A percentile compares a stretch with the other conserved stretches of the same genome.
phyloP scores from a whole-genome alignment of 495 filamentous ascomycete genomes.

The Talaromyces ruber region DNA sequence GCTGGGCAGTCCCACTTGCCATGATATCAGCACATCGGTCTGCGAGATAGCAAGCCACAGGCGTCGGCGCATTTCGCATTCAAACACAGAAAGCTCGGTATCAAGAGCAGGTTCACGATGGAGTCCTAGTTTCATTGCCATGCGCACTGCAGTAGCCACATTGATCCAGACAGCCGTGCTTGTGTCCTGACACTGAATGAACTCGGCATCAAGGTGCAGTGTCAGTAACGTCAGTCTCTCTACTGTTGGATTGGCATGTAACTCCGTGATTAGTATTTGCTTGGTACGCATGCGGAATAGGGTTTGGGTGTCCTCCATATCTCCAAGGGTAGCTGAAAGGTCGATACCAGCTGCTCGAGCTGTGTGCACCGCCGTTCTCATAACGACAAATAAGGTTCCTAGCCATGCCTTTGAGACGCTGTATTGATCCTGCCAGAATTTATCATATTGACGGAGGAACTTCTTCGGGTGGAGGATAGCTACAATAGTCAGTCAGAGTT shows the following conservation, averaged over 20 bases:
- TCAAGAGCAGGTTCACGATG: slow-evolving; percentile 34
- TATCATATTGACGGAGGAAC: slow-evolving; percentile 21
- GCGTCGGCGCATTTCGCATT: slow-evolving; percentile 38
- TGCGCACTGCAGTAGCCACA: slow-evolving; percentile 28
- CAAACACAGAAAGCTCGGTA: slow-evolving; percentile 24
- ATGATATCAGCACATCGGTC: slow-evolving; percentile 33
- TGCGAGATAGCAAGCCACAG: slow-evolving; percentile 29
- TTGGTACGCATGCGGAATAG: neutral
- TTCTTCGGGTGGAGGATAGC: slow-evolving; percentile 13
- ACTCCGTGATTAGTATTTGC: slow-evolving; percentile 8
- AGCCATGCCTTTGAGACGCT: slow-evolving; percentile 28
- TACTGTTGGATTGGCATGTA: slow-evolving; percentile 33
- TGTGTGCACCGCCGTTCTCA: slow-evolving; percentile 21
- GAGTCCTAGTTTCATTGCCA: slow-evolving; percentile 38
- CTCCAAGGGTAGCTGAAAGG: slow-evolving; percentile 2
- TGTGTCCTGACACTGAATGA: slow-evolving; percentile 32
- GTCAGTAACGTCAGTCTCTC: slow-evolving; percentile 36
- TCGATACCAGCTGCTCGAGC: neutral
- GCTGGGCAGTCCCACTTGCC: slow-evolving; percentile 36
- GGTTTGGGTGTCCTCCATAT: slow-evolving; percentile 4
- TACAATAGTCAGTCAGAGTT: neutral
- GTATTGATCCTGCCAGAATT: slow-evolving; percentile 26
- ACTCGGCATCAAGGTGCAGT: slow-evolving; percentile 38
- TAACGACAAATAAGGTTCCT: slow-evolving; percentile 23
- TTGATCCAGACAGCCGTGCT: slow-evolving; percentile 41